Evolutionary conservation across 1,139 yeast genomes (phyloP), one percentile per base, ranked within the genome.

Genomic region (Sugiyamaella xylanicola): DNA sequence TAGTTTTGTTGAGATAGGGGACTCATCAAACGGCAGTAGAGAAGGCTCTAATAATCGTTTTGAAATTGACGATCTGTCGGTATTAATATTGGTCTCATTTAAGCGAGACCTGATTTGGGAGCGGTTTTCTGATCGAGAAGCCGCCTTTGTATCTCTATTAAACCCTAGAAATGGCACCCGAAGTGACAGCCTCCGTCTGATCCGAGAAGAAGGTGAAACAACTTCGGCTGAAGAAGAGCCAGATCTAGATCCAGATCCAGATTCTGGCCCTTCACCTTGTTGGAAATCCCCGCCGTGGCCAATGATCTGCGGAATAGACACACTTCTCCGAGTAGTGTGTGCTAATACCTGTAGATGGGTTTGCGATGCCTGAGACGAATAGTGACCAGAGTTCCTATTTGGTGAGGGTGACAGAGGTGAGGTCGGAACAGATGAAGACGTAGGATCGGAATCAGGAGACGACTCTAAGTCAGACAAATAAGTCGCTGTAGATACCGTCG

Each of bases 151-250:
- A 25, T 42, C 48, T 21, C 21, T 22, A 13, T 17, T 50, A 9
- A 52, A 52, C 8, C 43, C 43, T 36, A 52, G 48, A 35, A 52
- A 46, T 3, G 55, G 55, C 4, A 52, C 51, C 17, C 48, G 40
- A 22, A 52, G 29, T 4, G 55, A 52, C n/a, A 52, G 17, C 25
- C 37, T 40, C 15, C 51, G 45, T 21, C 55, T 32, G 35, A 51
- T 11, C 17, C 40, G 36, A 41, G 32, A 39, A 19, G 52, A 22
- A 4, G 46, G 35, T 1, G 36, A 37, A 9, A 29, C 20, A 16
- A 16, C 8, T 47, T 21, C 15, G 8, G 15, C 37, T 32, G 15
- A 20, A 7, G 44, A 47, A 1, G 32, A 36, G 8, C 43, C 35
- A n/a, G 41, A 13, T 19, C 37, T 21, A 2, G 21, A 15, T 9